A percentile compares a stretch with the other conserved stretches of the same genome.
These are phyloP conservation scores for Tephrocybe sp. DNA, from an alignment of 768 basidiomycete species.

Conservation along the genomic window DNA sequence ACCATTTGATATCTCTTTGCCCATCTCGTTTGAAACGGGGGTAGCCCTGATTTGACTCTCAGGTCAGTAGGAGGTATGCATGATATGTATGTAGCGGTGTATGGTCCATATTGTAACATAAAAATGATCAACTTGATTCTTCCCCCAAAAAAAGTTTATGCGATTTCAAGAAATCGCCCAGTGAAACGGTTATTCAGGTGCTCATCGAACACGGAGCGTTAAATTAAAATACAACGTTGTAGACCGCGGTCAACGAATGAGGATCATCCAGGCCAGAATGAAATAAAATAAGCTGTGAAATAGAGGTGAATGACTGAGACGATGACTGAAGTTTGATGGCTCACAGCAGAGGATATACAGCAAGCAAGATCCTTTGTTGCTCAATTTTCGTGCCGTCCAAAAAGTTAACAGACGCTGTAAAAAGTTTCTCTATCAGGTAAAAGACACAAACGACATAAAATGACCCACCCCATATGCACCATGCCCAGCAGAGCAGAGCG, in stretches of 20 bases:
- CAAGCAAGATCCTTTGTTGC: constrained; percentile 83
- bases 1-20: neutral
- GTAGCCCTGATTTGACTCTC: neutral
- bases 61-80: neutral
- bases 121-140: too few relatives aligned
- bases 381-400: constrained; percentile 94
- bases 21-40: neutral
- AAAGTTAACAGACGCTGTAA: constrained; percentile 87
- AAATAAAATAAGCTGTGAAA: constrained; percentile 82
- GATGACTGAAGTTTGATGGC: constrained; percentile 21
- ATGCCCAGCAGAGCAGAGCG: constrained; percentile 84
- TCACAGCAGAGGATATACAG: constrained; percentile 93
- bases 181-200: too few relatives aligned
- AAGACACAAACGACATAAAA: neutral
- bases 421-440: neutral
- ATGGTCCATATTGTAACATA: too few relatives aligned
- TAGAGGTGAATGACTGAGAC: neutral
- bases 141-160: too few relatives aligned
- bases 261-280: constrained; percentile 94
- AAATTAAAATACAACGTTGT: constrained; percentile 3
- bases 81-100: too few relatives aligned
- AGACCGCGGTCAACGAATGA: constrained; percentile 63
- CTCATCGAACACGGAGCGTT: neutral
- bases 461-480: constrained; percentile 92
- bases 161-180: too few relatives aligned